Base-by-base conservation (phyloP, 352 stramenopile species). In the Globisporangium apiculatum region DNA sequence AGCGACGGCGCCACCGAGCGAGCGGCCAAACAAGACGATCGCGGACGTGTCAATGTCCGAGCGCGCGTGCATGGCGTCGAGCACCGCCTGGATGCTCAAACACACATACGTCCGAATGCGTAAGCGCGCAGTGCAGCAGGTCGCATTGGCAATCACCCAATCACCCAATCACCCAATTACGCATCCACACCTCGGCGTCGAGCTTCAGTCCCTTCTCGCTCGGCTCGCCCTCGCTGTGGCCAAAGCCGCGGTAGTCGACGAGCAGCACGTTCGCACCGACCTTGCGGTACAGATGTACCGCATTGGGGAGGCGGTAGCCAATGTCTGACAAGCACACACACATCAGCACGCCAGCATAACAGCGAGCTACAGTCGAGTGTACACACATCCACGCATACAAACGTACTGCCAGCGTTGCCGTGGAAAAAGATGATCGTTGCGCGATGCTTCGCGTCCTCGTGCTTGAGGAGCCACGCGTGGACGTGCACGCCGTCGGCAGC, bases 341-440 rank as follows among this genome's bases (percentile, higher is more conserved):
- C 24, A 31, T 31, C 24, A 31, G 24, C 24, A 31, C 24, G 24
- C 24, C 24, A 31, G 24, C 24, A 31, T 3, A 31, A 31, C 24
- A 31, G 24, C 24, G 24, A 31, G 24, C 24, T 31, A 31, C 24
- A 31, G 24, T 31, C 24, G 24, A 31, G 24, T 31, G 24, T 31
- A 31, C 24, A 31, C 24, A 31, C 24, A 31, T 31, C 24, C 24
- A 31, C 24, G 24, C 24, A 31, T 3, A 31, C 43, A n/a, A 12
- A 74, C 73, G 58, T 65, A 94, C 84, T 93, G 68, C 91, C 91
- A 17, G 94, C 92, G 67, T 98, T 98, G 61, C 91, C 94, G 51
- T 98, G 94, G 69, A 98, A 98, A 57, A 98, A 98, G 38, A 98
- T 79, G 53, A 98, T 71, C 9, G 94, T 98, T 36, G 90, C 85